Conservation (phyloP, 306 rosid species). For the Leucaena leucocephala region DNA sequence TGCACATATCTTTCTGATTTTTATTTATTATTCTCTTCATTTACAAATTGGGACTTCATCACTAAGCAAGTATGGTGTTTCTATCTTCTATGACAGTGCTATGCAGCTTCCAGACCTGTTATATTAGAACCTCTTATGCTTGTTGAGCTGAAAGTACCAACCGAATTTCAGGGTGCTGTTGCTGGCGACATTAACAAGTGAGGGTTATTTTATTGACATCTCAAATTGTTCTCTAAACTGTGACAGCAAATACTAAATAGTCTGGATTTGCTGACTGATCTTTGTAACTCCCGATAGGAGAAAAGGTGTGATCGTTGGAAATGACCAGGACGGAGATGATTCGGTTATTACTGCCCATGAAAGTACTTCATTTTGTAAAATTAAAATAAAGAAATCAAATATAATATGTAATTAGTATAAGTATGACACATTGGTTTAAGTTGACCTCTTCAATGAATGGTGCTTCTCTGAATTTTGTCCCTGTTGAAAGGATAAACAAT, state of each 20-base stretch:
- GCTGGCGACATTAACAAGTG: constrained; percentile 97
- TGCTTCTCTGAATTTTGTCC: not conserved
- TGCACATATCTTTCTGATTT: constrained; percentile 1
- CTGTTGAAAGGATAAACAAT: not conserved
- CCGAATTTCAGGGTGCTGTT: constrained; percentile 96
- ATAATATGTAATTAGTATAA: not conserved
- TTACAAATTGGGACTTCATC: constrained; percentile 9
- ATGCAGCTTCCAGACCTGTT: constrained; percentile 80
- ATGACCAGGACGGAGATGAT: constrained; percentile 98
- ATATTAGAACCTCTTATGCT: constrained; percentile 97
- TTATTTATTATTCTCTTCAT: constrained; percentile 21
- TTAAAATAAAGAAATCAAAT: not conserved
- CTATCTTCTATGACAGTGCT: constrained; percentile 64
- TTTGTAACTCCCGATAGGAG: constrained; percentile 59
- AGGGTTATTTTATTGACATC: constrained; percentile 36
- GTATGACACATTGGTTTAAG: not conserved
- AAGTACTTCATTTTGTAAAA: constrained; percentile 35
- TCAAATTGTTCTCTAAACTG: not conserved
- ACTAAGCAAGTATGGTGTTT: constrained; percentile 21
- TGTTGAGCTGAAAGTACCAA: constrained; percentile 96
- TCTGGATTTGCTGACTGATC: constrained; percentile 25
- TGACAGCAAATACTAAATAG: constrained; percentile 8
- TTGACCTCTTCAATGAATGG: not conserved
- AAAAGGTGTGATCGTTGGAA: constrained; percentile 92
- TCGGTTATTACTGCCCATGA: constrained; percentile 88